Percentiles rank a stretch among this genome's conserved stretches.
These are phyloP conservation scores for Wickerhamiella sergipiensis DNA, from an alignment of 805 yeast genomes.

Conservation along the genomic window DNA sequence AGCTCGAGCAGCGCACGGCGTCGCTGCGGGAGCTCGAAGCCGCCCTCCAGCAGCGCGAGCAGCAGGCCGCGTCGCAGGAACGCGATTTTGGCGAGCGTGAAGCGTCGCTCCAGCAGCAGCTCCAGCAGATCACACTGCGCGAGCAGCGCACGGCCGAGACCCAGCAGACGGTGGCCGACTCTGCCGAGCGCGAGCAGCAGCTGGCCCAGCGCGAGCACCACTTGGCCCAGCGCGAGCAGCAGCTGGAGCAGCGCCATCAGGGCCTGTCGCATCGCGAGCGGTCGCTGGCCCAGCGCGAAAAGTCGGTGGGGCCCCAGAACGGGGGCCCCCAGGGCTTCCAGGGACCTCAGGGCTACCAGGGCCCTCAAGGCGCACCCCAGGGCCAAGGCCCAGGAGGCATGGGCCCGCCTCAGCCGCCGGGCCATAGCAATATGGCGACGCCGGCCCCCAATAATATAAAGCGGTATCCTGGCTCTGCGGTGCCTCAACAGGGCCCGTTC, in stretches of 20 bases:
- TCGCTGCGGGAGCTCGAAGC: conserved; percentile 7
- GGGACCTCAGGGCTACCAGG: not conserved
- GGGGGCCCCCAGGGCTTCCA: not conserved
- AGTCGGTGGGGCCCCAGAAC: not conserved
- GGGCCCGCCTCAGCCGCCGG: too few relatives aligned
- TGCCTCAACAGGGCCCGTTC: conserved; percentile 12
- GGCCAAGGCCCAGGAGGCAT: too few relatives aligned
- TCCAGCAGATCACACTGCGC: conserved; percentile 5
- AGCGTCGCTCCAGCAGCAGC: conserved; percentile 8
- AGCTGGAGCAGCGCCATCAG: conserved; percentile 10
- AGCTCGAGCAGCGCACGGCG: not conserved
- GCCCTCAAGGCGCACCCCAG: not conserved
- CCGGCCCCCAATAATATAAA: conserved; percentile 5
- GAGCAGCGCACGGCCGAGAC: conserved; percentile 2
- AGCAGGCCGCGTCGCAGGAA: conserved; percentile 1
- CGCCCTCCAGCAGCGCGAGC: conserved; percentile 6
- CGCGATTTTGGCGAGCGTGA: conserved; percentile 2
- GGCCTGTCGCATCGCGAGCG: conserved; percentile 13
- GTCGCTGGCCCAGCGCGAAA: conserved; percentile 8
- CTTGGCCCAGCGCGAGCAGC: conserved; percentile 8
- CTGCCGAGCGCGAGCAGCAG: conserved; percentile 6
- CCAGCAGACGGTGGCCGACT: not conserved
- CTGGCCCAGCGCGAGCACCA: conserved; percentile 8
- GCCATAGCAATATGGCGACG: not conserved
- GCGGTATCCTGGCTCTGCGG: conserved; percentile 13